These are phyloP conservation scores for Solanum hybrid DNA, from an alignment of 305 asterid genomes.

Conservation along the genomic window DNA sequence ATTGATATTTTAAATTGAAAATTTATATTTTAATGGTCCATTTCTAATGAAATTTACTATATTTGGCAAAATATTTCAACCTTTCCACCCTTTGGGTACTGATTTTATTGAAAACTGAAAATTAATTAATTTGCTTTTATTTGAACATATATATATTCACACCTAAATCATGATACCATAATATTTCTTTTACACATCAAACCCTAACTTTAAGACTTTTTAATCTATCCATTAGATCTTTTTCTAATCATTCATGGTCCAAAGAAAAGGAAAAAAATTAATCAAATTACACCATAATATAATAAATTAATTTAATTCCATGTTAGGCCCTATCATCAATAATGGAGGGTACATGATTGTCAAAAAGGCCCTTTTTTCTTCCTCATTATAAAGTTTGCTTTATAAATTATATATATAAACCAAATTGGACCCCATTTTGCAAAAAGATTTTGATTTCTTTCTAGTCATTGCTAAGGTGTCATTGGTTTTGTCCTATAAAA, in stretches of 20 bases:
- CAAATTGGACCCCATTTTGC: not conserved
- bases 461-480: conserved; percentile 6
- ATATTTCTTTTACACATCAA: conserved; percentile 11
- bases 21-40: not conserved
- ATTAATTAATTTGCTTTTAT: not conserved
- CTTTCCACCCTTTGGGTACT: not conserved
- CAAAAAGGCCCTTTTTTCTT: conserved; percentile 9
- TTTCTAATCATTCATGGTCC: not conserved
- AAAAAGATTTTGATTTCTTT: not conserved
- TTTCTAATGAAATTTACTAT: not conserved
- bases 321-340: conserved; percentile 16
- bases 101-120: not conserved
- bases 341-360: conserved; percentile 24
- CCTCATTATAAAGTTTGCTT: conserved; percentile 14
- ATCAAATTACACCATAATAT: not conserved
- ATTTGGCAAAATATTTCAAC: not conserved
- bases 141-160: not conserved
- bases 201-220: not conserved
- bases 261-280: not conserved
- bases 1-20: not conserved
- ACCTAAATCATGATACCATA: conserved; percentile 13
- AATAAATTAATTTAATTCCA: not conserved
- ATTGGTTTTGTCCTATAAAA: not conserved
- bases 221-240: conserved; percentile 7
- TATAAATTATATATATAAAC: not conserved